phyloP scores from a whole-genome alignment of 1,284 basidiomycete species.

The Pseudozyma hubeiensis region DNA sequence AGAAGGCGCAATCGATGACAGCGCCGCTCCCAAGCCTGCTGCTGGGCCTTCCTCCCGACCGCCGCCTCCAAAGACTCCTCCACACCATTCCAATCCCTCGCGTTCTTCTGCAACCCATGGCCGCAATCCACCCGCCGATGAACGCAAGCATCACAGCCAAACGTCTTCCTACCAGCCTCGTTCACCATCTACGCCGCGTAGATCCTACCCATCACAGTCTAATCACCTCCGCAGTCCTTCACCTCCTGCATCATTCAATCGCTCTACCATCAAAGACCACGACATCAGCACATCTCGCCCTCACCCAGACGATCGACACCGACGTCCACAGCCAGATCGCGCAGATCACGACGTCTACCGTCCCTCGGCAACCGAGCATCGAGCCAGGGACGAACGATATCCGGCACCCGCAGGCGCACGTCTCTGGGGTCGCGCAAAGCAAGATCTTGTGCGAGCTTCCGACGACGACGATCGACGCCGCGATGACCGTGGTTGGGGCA shows the following conservation, averaged over 20 bases:
- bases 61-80: constrained; percentile 32
- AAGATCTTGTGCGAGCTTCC: background rate
- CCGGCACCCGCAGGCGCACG: background rate
- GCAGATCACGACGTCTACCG: constrained; percentile 4
- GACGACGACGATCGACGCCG: background rate
- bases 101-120: constrained; percentile 1
- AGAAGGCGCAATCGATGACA: constrained; percentile 46
- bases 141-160: constrained; percentile 3
- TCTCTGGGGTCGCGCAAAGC: constrained; percentile 1
- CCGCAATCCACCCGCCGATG: constrained; percentile 2
- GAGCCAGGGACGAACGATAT: constrained; percentile 6
- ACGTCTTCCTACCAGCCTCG: constrained; percentile 18
- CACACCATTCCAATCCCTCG: constrained; percentile 6
- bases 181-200: constrained; percentile 19
- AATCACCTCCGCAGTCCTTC: constrained; percentile 31
- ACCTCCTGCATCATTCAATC: constrained; percentile 7
- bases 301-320: background rate
- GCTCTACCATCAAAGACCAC: constrained; percentile 8
- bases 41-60: constrained; percentile 2
- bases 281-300: background rate
- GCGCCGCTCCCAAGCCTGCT: background rate
- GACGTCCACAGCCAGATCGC: background rate
- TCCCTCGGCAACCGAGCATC: background rate
- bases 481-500: constrained; percentile 8
- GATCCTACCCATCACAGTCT: background rate